These are phyloP conservation scores for Fusarium tanahbumbuense DNA, from an alignment of 2,329 filamentous ascomycete species.

Conservation along the genomic window DNA sequence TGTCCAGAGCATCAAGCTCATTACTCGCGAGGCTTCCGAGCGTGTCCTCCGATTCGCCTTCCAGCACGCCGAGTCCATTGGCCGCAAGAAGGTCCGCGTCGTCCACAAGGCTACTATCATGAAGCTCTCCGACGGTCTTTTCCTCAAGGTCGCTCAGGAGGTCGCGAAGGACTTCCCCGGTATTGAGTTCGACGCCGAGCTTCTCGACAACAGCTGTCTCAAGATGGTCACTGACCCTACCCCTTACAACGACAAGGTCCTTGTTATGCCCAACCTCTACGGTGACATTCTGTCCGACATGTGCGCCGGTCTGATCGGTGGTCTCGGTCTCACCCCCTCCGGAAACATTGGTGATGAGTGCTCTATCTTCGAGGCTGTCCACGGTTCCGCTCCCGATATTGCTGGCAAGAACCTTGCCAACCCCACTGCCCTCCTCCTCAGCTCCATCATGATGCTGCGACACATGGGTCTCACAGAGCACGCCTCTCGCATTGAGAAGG, in stretches of 20 bases:
- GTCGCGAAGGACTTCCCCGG: constrained; percentile 95
- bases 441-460: constrained; percentile 99
- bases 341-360: constrained; percentile 99
- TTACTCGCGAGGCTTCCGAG: constrained; percentile 94
- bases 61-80: constrained; percentile 94
- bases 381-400: constrained; percentile 97
- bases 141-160: constrained; percentile 86
- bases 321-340: constrained; percentile 94
- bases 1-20: constrained; percentile 99
- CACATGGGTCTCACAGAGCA: constrained; percentile 93
- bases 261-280: constrained; percentile 98
- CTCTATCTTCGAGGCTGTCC: constrained; percentile 99
- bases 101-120: constrained; percentile 99
- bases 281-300: constrained; percentile 99
- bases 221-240: constrained; percentile 97
- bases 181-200: constrained; percentile 96
- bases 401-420: constrained; percentile 96
- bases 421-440: constrained; percentile 94
- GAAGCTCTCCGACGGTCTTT: constrained; percentile 99
- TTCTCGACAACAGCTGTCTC: constrained; percentile 98
- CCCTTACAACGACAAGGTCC: constrained; percentile 99
- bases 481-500: constrained; percentile 89
- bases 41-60: constrained; percentile 97
- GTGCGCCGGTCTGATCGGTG: constrained; percentile 98
- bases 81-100: constrained; percentile 95